These are phyloP conservation scores for Leucoagaricus sp. DNA, from an alignment of 1,284 basidiomycete species.

Conservation along the genomic window DNA sequence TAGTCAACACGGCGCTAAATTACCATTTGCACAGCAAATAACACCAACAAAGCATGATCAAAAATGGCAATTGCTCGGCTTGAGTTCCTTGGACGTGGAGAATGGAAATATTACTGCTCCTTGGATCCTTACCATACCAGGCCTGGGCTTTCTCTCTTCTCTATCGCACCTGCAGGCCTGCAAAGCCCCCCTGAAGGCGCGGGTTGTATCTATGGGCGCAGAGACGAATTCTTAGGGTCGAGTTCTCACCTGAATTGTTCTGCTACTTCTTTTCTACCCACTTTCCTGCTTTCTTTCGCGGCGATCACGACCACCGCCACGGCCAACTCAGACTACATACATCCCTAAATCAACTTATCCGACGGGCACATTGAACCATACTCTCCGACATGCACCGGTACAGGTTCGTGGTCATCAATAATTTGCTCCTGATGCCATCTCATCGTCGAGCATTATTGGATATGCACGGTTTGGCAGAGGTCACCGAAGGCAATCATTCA, in stretches of 20 bases:
- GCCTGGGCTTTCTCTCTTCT: not conserved
- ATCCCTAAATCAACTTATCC: not conserved
- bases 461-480: slow-evolving; percentile 49
- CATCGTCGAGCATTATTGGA: not conserved
- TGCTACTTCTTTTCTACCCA: too few relatives aligned
- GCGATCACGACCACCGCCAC: too few relatives aligned
- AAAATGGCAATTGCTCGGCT: too few relatives aligned
- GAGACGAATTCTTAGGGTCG: too few relatives aligned
- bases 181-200: too few relatives aligned
- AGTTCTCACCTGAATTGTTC: too few relatives aligned
- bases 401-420: not conserved
- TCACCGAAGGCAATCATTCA: slow-evolving; percentile 60
- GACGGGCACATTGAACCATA: not conserved
- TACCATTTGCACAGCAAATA: too few relatives aligned
- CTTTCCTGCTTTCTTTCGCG: too few relatives aligned
- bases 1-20: too few relatives aligned
- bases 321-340: too few relatives aligned
- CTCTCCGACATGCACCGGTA: slow-evolving; percentile 10
- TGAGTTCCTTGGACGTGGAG: not conserved
- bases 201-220: too few relatives aligned
- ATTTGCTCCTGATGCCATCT: not conserved
- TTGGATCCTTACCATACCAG: not conserved
- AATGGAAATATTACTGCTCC: not conserved
- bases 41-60: too few relatives aligned
- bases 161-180: not conserved